Percentiles rank a stretch among this genome's conserved stretches.
These are phyloP conservation scores for Symbiodinium pilosum DNA, from an alignment of 73 alveolate species.

Conservation along the genomic window DNA sequence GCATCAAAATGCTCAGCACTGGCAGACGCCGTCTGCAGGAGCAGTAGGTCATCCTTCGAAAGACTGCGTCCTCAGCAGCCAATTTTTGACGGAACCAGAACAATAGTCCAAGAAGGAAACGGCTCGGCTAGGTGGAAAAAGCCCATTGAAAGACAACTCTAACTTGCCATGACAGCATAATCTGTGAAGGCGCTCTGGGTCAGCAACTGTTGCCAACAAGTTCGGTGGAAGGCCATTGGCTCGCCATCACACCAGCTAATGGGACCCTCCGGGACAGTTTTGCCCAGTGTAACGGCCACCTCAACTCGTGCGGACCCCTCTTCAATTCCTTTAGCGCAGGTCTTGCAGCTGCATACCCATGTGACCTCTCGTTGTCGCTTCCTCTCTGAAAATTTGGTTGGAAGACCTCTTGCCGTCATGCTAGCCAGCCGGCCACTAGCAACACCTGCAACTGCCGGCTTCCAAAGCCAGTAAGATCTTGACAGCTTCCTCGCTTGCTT, in stretches of 20 bases:
- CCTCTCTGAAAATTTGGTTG: neutral
- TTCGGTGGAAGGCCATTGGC: conserved; percentile 38
- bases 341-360: neutral
- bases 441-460: neutral
- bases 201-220: conserved; percentile 55
- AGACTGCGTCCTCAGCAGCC: neutral
- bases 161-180: no score
- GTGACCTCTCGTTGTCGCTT: neutral
- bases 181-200: no score
- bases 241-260: conserved; percentile 33
- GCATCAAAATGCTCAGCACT: conserved; percentile 61
- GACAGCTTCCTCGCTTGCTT: neutral
- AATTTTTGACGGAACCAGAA: no score
- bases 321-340: neutral
- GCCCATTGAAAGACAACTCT: no score
- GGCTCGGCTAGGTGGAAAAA: no score
- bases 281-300: conserved; percentile 1
- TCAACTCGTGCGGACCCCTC: conserved; percentile 38
- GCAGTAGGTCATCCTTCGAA: neutral
- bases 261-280: neutral
- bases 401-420: neutral
- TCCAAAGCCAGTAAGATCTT: neutral
- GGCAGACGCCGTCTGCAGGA: conserved; percentile 26
- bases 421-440: no score
- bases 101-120: no score